A percentile compares a stretch with the other conserved stretches of the same genome.
Conservation (phyloP, 2,329 filamentous ascomycete species). For the Rhynchosporium secalis region DNA sequence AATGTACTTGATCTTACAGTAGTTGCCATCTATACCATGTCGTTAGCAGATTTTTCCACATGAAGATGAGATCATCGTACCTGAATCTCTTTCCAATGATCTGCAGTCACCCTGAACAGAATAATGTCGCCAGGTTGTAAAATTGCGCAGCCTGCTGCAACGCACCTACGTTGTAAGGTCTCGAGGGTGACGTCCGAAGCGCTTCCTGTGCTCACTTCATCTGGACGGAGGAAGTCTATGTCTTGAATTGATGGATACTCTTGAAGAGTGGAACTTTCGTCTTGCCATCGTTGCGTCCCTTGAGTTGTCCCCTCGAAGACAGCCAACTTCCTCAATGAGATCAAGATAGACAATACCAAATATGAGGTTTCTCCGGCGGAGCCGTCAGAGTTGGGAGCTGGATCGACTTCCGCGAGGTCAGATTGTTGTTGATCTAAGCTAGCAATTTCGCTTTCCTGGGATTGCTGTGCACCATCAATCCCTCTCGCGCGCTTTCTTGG, state of each 20-base stretch:
- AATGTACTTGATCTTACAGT: too few species aligned
- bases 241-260: slow-evolving; percentile 5
- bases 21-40: neutral
- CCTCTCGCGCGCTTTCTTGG: neutral
- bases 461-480: neutral
- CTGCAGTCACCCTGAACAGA: neutral
- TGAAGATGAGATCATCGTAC: neutral
- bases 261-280: neutral
- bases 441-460: neutral
- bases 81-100: slow-evolving; percentile 1
- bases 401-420: neutral
- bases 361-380: neutral
- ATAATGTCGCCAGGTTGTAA: neutral
- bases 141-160: neutral
- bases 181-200: neutral
- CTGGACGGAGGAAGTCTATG: neutral
- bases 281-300: neutral
- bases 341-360: neutral
- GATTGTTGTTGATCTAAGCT: neutral
- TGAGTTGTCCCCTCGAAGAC: neutral
- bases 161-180: neutral
- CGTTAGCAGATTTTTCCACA: neutral
- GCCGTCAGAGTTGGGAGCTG: neutral
- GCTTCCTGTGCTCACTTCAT: neutral
- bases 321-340: neutral